Conservation (phyloP, 805 yeast genomes). For the Starmera dryadoides region DNA sequence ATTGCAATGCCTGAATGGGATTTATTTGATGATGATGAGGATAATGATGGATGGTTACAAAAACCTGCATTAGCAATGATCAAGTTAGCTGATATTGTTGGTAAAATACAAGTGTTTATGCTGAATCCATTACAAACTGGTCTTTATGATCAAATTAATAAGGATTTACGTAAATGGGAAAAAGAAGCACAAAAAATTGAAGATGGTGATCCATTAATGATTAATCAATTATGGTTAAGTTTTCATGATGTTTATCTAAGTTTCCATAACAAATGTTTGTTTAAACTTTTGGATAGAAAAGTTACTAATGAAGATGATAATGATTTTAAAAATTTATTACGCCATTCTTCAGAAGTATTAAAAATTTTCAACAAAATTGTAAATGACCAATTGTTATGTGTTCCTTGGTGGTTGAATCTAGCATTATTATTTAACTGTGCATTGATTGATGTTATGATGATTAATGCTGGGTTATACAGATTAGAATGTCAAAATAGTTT, state of each 20-base stretch:
- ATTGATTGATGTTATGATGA: slow-evolving; percentile 30
- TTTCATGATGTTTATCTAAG: slow-evolving; percentile 13
- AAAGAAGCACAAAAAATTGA: slow-evolving; percentile 11
- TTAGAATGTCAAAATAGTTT: slow-evolving; percentile 7
- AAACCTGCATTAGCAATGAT: slow-evolving; percentile 38
- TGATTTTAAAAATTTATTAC: slow-evolving; percentile 20
- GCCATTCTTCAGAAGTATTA: slow-evolving; percentile 24
- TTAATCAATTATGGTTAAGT: slow-evolving; percentile 14
- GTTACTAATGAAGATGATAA: slow-evolving; percentile 14
- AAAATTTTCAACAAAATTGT: slow-evolving; percentile 24
- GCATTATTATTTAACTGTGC: slow-evolving; percentile 39
- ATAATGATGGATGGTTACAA: slow-evolving; percentile 42
- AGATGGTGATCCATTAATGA: slow-evolving; percentile 10
- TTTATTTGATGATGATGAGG: slow-evolving; percentile 19
- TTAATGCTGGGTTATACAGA: slow-evolving; percentile 32
- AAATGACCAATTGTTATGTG: slow-evolving; percentile 21
- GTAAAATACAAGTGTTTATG: slow-evolving; percentile 25
- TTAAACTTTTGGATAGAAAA: slow-evolving; percentile 10
- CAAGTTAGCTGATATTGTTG: slow-evolving; percentile 33
- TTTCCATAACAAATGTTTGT: slow-evolving; percentile 12
- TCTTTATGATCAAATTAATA: slow-evolving; percentile 5
- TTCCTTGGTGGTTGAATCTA: slow-evolving; percentile 50
- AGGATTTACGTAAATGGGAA: slow-evolving; percentile 14
- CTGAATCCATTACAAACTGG: slow-evolving; percentile 14
- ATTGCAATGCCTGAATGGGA: slow-evolving; percentile 23